phyloP scores from a whole-genome alignment of 805 yeast species.

The Vanderwaltozyma verrucispora region DNA sequence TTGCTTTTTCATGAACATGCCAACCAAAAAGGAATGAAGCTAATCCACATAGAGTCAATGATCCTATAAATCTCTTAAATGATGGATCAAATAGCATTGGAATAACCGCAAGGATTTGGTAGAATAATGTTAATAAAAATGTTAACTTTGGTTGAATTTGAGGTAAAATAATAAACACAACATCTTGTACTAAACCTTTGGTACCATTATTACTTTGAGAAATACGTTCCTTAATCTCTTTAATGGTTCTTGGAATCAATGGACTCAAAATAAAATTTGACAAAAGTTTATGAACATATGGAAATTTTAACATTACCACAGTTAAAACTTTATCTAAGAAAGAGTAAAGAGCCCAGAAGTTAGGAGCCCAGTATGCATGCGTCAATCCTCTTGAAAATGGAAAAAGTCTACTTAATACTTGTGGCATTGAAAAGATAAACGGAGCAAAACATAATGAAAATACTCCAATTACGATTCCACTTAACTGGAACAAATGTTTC shows the following conservation, averaged over 20 bases:
- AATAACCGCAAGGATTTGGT: slow-evolving; percentile 66
- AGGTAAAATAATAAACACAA: slow-evolving; percentile 70
- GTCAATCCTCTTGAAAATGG: slow-evolving; percentile 94
- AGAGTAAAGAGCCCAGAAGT: slow-evolving; percentile 91
- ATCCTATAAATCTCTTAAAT: slow-evolving; percentile 69
- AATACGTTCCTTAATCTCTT: slow-evolving; percentile 24
- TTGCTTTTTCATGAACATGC: slow-evolving; percentile 98
- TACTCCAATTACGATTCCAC: slow-evolving; percentile 47
- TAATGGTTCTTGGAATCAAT: slow-evolving; percentile 24
- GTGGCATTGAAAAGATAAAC: slow-evolving; percentile 55
- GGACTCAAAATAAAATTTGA: slow-evolving; percentile 28
- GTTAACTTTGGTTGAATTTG: slow-evolving; percentile 69
- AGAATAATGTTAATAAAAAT: slow-evolving; percentile 70
- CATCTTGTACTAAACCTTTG: slow-evolving; percentile 88
- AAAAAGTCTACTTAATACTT: slow-evolving; percentile 61
- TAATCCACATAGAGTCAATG: slow-evolving; percentile 80
- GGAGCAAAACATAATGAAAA: slow-evolving; percentile 71
- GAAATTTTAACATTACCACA: slow-evolving; percentile 27
- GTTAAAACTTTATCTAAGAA: slow-evolving; percentile 64
- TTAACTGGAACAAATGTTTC: slow-evolving; percentile 52
- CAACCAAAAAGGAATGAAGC: slow-evolving; percentile 92
- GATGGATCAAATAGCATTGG: slow-evolving; percentile 66
- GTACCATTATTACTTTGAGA: slow-evolving; percentile 40
- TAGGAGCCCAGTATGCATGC: slow-evolving; percentile 99
- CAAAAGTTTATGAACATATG: slow-evolving; percentile 37